Conservation (phyloP, 495 filamentous ascomycete genomes). For the Daldinia bambusicola region DNA sequence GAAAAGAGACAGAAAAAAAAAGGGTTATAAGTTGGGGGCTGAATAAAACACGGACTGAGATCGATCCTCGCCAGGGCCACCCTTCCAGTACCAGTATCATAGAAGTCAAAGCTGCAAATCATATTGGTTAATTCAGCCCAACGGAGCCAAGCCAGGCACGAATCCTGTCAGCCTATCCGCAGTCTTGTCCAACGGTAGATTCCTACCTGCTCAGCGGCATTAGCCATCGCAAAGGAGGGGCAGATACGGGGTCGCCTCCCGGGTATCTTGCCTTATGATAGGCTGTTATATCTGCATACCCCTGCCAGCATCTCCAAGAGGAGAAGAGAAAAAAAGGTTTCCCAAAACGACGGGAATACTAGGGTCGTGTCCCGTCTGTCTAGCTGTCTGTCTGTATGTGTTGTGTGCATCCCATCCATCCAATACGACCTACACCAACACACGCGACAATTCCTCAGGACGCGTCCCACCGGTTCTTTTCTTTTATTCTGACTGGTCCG, state of each 20-base stretch:
- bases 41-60: conserved; percentile 25
- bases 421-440: conserved; percentile 37
- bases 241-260: conserved; percentile 20
- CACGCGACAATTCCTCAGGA: conserved; percentile 35
- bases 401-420: conserved; percentile 25
- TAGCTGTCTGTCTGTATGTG: conserved; percentile 8
- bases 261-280: conserved; percentile 38
- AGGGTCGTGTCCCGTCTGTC: conserved; percentile 19
- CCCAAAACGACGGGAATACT: conserved; percentile 37
- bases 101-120: conserved; percentile 32
- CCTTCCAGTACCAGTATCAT: background rate
- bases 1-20: conserved; percentile 5
- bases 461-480: conserved; percentile 36
- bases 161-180: conserved; percentile 36
- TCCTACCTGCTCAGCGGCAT: conserved; percentile 33
- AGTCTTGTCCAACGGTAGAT: conserved; percentile 32
- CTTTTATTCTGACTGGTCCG: conserved; percentile 43
- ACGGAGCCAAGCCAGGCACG: conserved; percentile 26
- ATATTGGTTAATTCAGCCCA: conserved; percentile 30
- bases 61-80: conserved; percentile 34
- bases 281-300: conserved; percentile 37
- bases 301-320: conserved; percentile 24
- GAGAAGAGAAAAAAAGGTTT: conserved; percentile 25
- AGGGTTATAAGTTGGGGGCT: conserved; percentile 17
- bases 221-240: conserved; percentile 37